Conservation (phyloP, 164 flowering plant species). For the Vitis riparia region DNA sequence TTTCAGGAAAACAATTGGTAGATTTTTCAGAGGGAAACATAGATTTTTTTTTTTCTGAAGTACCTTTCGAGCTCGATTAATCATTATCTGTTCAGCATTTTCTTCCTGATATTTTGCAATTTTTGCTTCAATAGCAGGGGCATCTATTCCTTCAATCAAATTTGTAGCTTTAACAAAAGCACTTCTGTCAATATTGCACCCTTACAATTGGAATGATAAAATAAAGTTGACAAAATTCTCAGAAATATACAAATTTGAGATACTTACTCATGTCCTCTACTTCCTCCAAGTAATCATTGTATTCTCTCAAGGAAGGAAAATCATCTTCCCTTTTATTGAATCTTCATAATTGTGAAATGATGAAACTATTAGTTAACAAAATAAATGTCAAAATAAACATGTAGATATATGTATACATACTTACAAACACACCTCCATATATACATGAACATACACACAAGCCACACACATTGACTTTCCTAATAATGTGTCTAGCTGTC, state of each 20-base stretch:
- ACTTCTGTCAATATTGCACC: too few relatives aligned
- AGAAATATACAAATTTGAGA: not conserved
- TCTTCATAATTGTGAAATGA: conserved; percentile 27
- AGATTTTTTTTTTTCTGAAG: not conserved
- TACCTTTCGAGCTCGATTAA: conserved; percentile 85
- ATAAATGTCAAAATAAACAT: not conserved
- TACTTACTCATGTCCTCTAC: conserved; percentile 94
- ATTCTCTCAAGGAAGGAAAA: conserved; percentile 79
- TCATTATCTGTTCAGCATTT: conserved; percentile 88
- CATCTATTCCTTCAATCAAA: conserved; percentile 77
- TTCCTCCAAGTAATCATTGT: conserved; percentile 96
- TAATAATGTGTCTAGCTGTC: too few relatives aligned
- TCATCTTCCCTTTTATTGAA: conserved; percentile 92
- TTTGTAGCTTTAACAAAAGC: conserved; percentile 43
- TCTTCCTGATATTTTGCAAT: conserved; percentile 77
- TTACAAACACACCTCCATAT: not conserved
- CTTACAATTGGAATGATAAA: not conserved
- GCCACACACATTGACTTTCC: too few relatives aligned
- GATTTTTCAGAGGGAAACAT: too few relatives aligned
- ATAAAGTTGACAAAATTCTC: not conserved
- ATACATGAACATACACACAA: too few relatives aligned
- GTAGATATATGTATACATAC: not conserved
- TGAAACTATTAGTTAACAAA: not conserved
- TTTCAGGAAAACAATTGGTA: too few relatives aligned
- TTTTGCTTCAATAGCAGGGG: conserved; percentile 71